Conservation (phyloP, 208 protist genomes). For the Naegleria lovaniensis region DNA sequence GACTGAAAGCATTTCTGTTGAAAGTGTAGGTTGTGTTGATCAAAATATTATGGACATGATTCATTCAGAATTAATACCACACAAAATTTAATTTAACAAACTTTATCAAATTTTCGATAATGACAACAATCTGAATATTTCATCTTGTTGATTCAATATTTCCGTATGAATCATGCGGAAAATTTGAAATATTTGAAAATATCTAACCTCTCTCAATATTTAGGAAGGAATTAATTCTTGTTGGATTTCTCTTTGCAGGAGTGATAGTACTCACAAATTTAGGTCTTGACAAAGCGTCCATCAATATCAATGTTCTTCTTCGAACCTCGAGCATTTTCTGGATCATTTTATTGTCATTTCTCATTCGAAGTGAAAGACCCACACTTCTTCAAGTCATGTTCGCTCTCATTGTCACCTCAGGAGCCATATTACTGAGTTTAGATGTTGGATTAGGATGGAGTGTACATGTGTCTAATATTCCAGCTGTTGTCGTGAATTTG, state of each 20-base stretch:
- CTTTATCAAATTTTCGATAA: no score
- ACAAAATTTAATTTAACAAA: no score
- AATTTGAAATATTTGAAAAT: no score
- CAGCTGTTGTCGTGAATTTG: not conserved
- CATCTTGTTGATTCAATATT: no score
- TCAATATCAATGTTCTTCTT: slow-evolving; percentile 11
- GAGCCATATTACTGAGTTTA: not conserved
- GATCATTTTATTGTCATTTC: slow-evolving; percentile 9
- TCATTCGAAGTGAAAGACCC: not conserved
- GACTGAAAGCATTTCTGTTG: not conserved
- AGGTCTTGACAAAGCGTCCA: not conserved
- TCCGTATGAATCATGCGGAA: no score
- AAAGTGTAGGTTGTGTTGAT: not conserved
- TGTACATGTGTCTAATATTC: not conserved
- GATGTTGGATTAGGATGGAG: not conserved
- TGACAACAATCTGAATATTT: no score
- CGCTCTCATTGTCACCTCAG: not conserved
- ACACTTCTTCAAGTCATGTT: not conserved
- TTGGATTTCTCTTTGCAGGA: not conserved
- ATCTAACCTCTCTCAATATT: no score
- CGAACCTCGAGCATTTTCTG: not conserved
- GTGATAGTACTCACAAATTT: not conserved
- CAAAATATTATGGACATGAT: not conserved
- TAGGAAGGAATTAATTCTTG: not conserved
- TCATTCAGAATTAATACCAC: no score